Evolutionary conservation across 2,329 filamentous ascomycete genomes (phyloP), one percentile per base, ranked within the genome.

Genomic region (Stylonectria norvegica): DNA sequence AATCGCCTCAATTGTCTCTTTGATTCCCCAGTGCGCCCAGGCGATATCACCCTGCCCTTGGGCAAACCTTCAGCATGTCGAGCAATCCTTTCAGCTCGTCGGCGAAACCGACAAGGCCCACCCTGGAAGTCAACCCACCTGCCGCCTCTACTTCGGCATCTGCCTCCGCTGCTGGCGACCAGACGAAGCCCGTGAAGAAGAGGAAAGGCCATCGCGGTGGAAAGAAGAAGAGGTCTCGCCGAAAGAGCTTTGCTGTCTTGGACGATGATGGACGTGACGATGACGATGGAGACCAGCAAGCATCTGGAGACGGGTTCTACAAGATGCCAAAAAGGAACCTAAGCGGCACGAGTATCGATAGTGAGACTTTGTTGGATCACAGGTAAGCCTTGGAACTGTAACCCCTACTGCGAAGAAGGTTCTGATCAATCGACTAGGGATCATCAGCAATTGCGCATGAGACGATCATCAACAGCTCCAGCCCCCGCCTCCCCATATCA

Each of bases 271-370:
- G 57, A 36, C 62, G 67, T 37, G 62, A 63, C 14, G 65, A 66
- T 32, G 63, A 70, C 31, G 62, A 64, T 34, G 66, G 69, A 38
- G 55, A 57, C 30, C 60, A 61, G 31, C 52, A 58, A 16, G 55
- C 59, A 22, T 47, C 61, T 11, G 50, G 63, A 42, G 60, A 69
- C 43, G 68, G 64, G 32, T 73, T 79, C 59, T 78, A 78, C 58
- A 62, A 69, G 50, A 60, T 74, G 43, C 64, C 69, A 36, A 59
- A 70, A 6, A 65, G 69, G 31, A 88, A 86, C 59, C 60, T 83
- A 48, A 97, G 91, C 67, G 83, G 77, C 55, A 89, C 86, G 1
- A 97, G 91, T 63, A 70, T 97, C 48, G 91, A 96, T 52, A 96
- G 89, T 62, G 85, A 95, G 60, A 83, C 80, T 6, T 69, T 97